Evolutionary conservation across 2,329 filamentous ascomycete genomes (phyloP), one percentile per base, ranked within the genome.

Genomic region (Paraphoma sp.): DNA sequence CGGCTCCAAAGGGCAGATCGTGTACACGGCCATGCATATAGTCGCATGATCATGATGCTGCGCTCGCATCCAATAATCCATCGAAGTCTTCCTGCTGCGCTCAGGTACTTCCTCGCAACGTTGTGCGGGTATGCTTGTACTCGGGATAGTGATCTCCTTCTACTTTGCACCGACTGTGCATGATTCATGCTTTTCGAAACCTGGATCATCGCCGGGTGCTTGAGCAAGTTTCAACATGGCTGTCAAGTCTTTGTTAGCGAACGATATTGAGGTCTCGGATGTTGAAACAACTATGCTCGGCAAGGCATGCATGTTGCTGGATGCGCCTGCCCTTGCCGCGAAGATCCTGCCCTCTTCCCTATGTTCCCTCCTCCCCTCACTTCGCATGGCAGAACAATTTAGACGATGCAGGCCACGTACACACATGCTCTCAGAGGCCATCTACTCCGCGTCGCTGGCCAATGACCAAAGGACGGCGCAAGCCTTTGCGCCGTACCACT

Each of bases 341-440:
- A 48, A 53, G 57, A 56, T 48, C 48, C 40, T 45, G 48, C 41
- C 43, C 42, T 30, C 44, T 45, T 44, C 29, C 9, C 29, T 33
- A 40, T 23, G 45, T 14, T n/a, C 40, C 42, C 44, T 40, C 33
- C 16, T 40, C 38, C 33, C 56, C 51, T 52, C 56, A 49, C 56
- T 52, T 57, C 38, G 57, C 57, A 57, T 56, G 51, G 45, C 51
- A 45, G 29, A 48, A 48, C 51, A 53, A 53, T 44, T 23, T 53
- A 11, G 36, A 48, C 51, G 31, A 48, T 23, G 55, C 49, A 50
- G 47, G 58, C 54, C 47, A 60, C 57, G 55, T 61, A 60, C 42
- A 43, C 44, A 33, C 45, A 47, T n/a, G 40, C 16, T n/a, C 40
- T 28, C 42, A 45, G 42, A 45, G 31, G 30, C 49, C 42, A 51